Evolutionary conservation across 2,329 filamentous ascomycete species (phyloP).

Genomic region (Diplodia scrobiculata): DNA sequence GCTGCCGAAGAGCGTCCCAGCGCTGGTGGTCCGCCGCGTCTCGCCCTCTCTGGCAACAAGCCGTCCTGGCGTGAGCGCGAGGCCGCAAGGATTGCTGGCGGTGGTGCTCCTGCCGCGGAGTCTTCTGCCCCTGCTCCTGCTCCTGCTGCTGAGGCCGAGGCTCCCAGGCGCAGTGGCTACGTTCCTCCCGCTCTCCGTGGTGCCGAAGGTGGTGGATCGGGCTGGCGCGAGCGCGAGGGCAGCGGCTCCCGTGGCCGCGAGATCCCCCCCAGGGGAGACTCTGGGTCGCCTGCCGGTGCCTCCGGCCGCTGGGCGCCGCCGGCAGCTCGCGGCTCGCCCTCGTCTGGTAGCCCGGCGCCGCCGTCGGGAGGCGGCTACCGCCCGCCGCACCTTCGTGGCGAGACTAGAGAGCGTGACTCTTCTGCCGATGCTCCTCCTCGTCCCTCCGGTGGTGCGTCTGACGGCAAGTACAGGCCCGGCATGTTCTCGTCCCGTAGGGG

Average conservation of each 20-base stretch:
- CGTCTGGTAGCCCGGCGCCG: slow-evolving; percentile 23
- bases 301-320: slow-evolving; percentile 30
- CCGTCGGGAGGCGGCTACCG: slow-evolving; percentile 22
- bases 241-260: slow-evolving; percentile 38
- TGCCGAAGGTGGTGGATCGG: slow-evolving; percentile 37
- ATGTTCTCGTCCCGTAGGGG: slow-evolving; percentile 35
- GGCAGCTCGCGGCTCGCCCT: slow-evolving; percentile 13
- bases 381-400: slow-evolving; percentile 30
- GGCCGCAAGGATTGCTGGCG: slow-evolving; percentile 50
- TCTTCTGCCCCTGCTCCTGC: slow-evolving; percentile 36
- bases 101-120: slow-evolving; percentile 33
- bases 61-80: slow-evolving; percentile 75
- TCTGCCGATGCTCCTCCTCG: slow-evolving; percentile 25
- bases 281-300: slow-evolving; percentile 35
- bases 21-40: slow-evolving; percentile 59
- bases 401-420: slow-evolving; percentile 27
- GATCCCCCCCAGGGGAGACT: slow-evolving; percentile 36
- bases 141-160: slow-evolving; percentile 41
- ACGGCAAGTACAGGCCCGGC: slow-evolving; percentile 48
- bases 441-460: slow-evolving; percentile 32
- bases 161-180: slow-evolving; percentile 48
- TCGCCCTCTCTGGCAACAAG: slow-evolving; percentile 64
- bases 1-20: slow-evolving; percentile 41
- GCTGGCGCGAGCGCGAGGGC: slow-evolving; percentile 45
- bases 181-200: slow-evolving; percentile 51